A percentile compares a stretch with the other conserved stretches of the same genome.
These are phyloP conservation scores for Viridothelium virens DNA, from an alignment of 495 filamentous ascomycete species.

Conservation along the genomic window DNA sequence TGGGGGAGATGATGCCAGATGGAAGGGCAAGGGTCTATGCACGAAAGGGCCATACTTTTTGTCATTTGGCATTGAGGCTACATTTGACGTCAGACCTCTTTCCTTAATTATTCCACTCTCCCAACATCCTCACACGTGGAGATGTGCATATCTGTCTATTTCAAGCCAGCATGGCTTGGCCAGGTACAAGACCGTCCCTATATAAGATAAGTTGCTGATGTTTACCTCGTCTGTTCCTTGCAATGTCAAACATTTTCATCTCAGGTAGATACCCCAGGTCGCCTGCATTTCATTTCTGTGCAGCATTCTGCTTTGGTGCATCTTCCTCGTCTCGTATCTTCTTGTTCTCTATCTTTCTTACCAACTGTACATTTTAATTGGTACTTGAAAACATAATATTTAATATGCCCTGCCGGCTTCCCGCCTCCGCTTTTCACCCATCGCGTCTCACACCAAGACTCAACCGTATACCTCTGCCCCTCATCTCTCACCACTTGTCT, in stretches of 20 bases:
- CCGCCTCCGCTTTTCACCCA: neutral
- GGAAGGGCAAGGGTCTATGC: constrained; percentile 1
- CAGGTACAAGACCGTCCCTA: neutral
- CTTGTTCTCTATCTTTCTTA: neutral
- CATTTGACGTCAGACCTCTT: neutral
- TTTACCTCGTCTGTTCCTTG: neutral
- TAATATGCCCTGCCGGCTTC: neutral
- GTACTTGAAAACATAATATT: neutral
- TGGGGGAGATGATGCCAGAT: constrained; percentile 3
- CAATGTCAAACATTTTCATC: neutral
- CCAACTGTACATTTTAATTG: neutral
- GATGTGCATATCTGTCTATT: neutral
- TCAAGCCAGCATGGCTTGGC: neutral
- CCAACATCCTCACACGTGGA: neutral
- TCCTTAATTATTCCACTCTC: no score
- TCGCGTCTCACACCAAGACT: neutral
- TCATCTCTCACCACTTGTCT: neutral
- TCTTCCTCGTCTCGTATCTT: neutral
- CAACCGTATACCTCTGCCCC: neutral
- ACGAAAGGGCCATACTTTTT: neutral
- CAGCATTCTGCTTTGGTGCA: neutral
- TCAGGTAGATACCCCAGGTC: neutral
- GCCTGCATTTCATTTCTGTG: neutral
- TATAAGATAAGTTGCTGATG: neutral
- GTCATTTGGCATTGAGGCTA: neutral